Evolutionary conservation across 306 rosid genomes (phyloP).

Genomic region (Trifolium pratense): DNA sequence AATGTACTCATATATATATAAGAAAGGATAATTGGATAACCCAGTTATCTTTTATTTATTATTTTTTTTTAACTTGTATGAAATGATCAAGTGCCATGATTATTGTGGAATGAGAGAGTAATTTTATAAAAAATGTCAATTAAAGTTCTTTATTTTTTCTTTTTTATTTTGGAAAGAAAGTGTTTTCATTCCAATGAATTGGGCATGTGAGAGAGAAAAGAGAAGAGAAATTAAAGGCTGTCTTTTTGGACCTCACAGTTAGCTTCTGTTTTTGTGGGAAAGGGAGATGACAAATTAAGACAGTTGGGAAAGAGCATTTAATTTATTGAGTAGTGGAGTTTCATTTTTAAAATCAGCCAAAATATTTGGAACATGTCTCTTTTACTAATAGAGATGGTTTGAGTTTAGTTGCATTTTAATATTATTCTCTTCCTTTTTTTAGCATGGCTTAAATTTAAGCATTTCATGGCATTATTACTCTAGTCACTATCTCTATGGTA

Average conservation of each 20-base stretch:
- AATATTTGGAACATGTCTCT: conserved; percentile 36
- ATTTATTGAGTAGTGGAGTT: conserved; percentile 37
- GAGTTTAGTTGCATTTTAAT: conserved; percentile 11
- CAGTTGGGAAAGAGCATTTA: conserved; percentile 45
- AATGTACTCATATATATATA: too few species aligned
- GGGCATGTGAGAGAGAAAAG: conserved; percentile 6
- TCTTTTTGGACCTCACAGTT: conserved; percentile 26
- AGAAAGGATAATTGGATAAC: too few species aligned
- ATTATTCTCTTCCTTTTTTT: neutral
- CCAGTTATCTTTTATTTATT: too few species aligned
- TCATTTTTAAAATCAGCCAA: conserved; percentile 44
- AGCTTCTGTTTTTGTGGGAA: conserved; percentile 27
- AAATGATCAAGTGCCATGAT: too few species aligned
- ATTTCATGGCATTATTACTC: conserved; percentile 7
- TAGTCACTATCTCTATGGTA: neutral
- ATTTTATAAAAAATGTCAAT: conserved; percentile 9
- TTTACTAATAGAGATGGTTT: conserved; percentile 12
- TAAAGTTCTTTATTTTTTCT: neutral
- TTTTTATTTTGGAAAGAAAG: conserved; percentile 6
- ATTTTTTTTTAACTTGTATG: too few species aligned
- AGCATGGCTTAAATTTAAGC: neutral
- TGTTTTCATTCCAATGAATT: conserved; percentile 11
- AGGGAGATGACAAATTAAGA: conserved; percentile 34
- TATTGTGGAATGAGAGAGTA: neutral
- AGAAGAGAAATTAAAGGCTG: conserved; percentile 19